Evolutionary conservation across 202 grass and related monocot species (phyloP).

Genomic region (Hordeum pubiflorum): DNA sequence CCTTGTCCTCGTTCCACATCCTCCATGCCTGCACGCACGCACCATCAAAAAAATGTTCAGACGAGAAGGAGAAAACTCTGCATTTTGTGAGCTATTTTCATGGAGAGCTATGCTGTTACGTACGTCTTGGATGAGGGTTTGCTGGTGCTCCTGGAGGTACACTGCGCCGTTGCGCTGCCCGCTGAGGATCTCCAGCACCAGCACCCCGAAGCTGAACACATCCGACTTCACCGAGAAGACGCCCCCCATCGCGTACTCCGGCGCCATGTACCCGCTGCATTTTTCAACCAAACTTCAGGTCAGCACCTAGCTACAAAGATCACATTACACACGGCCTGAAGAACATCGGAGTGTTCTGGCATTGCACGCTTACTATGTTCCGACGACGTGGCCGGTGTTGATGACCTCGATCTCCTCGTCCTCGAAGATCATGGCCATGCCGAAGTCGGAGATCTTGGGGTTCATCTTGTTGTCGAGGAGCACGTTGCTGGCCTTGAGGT

Average conservation of each 20-base stretch:
- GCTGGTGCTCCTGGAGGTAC: conserved; percentile 53
- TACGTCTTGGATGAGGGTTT: conserved; percentile 66
- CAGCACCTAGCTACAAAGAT: neutral
- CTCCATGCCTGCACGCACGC: conserved; percentile 47
- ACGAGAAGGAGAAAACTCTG: neutral
- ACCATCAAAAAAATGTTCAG: neutral
- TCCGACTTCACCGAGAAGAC: conserved; percentile 89
- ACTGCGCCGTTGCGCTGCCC: conserved; percentile 61
- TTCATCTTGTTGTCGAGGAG: conserved; percentile 89
- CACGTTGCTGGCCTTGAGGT: conserved; percentile 91
- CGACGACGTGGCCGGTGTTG: conserved; percentile 63
- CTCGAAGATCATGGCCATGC: conserved; percentile 85
- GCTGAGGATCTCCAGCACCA: conserved; percentile 84
- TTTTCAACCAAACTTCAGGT: neutral
- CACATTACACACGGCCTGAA: neutral
- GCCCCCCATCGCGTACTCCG: conserved; percentile 74
- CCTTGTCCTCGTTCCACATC: conserved; percentile 53
- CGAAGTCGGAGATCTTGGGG: conserved; percentile 97
- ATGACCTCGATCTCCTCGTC: conserved; percentile 54
- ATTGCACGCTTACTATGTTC: conserved; percentile 67
- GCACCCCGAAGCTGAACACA: conserved; percentile 90
- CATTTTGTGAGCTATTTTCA: neutral
- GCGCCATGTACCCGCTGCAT: conserved; percentile 89
- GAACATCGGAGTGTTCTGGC: neutral
- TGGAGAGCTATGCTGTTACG: neutral